phyloP scores from a whole-genome alignment of 257 asterid genomes.

The Solanum sejunctum region DNA sequence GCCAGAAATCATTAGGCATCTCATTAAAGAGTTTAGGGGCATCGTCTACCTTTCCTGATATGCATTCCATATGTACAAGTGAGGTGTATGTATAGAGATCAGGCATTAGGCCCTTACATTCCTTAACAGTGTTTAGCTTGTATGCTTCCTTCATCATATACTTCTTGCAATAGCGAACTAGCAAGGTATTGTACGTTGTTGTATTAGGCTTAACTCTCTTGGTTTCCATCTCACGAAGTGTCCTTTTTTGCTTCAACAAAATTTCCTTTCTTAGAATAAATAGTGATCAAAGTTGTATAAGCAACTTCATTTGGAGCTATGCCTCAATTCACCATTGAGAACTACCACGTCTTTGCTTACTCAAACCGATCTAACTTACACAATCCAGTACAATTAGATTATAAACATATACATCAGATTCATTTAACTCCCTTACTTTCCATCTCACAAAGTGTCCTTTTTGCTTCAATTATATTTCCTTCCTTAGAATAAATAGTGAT shows the following conservation, averaged over 20 bases:
- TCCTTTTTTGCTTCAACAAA: slow-evolving; percentile 5
- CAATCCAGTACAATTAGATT: slow-evolving; percentile 46
- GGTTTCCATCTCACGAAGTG: not conserved
- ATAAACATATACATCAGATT: slow-evolving; percentile 49
- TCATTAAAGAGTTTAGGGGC: too few relatives aligned
- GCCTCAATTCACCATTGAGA: slow-evolving; percentile 54
- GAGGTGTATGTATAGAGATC: too few relatives aligned
- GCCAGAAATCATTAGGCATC: too few relatives aligned
- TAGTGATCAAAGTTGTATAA: slow-evolving; percentile 16
- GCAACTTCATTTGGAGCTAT: slow-evolving; percentile 32
- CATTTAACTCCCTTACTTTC: slow-evolving; percentile 17
- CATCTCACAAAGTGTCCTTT: slow-evolving; percentile 12
- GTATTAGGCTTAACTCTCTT: slow-evolving; percentile 6
- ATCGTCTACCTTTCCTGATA: too few relatives aligned
- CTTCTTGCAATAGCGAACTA: too few relatives aligned
- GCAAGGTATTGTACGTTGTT: too few relatives aligned
- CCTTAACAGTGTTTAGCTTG: too few relatives aligned
- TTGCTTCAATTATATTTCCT: slow-evolving; percentile 21
- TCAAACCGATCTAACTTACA: slow-evolving; percentile 42
- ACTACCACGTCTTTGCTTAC: slow-evolving; percentile 52
- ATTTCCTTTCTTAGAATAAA: slow-evolving; percentile 18
- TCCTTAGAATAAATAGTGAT: slow-evolving; percentile 19
- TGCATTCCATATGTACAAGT: too few relatives aligned
- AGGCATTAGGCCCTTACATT: too few relatives aligned
- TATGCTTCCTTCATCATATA: too few relatives aligned